Evolutionary conservation across 148 eudicot species (phyloP), one percentile per base, ranked within the genome.

Genomic region (Cornus florida): DNA sequence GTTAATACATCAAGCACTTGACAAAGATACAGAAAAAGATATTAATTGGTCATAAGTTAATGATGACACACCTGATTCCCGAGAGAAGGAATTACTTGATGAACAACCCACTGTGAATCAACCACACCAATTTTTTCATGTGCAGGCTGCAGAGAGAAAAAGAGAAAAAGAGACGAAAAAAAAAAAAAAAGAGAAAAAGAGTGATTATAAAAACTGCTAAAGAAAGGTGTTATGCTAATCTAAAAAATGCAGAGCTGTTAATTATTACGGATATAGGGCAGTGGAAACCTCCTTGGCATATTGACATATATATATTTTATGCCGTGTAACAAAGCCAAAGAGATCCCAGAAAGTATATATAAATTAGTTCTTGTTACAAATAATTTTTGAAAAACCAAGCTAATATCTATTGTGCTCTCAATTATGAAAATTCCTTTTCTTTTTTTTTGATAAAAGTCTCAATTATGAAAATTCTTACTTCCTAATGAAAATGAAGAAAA

Each of bases 101-200:
- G 97, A 65, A 91, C 70, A 78, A 93, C 84, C 97, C 95, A 93
- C 73, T 91, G 93, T 73, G 94, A 88, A 83, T 93, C 97, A 77
- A 93, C 92, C 72, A 93, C 97, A 8, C 97, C 97, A 69, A 93
- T 93, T 82, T 93, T 93, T 80, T 93, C 97, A 83, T 93, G 97
- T 73, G 97, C 94, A 83, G 97, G 97, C 97, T 91, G 84, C 85
- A 85, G 56, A 35, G 38, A 0, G 38, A 35, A 69, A 75, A 11
- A 28, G 28, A 28, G 28, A 28, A 31, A 13, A 71, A 19, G 28
- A 22, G 62, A 28, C 1, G 28, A 28, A 28, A 28, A 28, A 28
- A 28, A 28, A 73, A 31, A 13, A 71, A 23, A 33, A n/a, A 13
- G 66, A 19, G 28, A 22, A n/a, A 13, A 71, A 19, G 28, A 22